phyloP scores from a whole-genome alignment of 257 asterid genomes.

The Mentha longifolia region DNA sequence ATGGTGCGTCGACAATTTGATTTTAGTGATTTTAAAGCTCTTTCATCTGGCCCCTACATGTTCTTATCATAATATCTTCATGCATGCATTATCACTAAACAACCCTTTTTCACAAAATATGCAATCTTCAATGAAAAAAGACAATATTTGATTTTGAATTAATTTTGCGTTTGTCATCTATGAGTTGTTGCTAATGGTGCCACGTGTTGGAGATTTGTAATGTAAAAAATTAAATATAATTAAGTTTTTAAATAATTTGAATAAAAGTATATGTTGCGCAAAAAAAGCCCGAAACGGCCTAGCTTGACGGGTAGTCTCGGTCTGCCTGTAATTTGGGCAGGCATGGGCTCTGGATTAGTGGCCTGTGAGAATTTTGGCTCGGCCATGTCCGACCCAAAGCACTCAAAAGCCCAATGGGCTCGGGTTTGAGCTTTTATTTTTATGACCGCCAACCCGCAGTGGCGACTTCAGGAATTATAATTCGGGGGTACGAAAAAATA shows the following conservation, averaged over 20 bases:
- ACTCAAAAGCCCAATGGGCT: too few species aligned
- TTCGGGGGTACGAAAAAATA: too few species aligned
- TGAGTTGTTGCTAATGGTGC: not conserved
- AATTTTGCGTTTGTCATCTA: not conserved
- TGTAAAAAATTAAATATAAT: not conserved
- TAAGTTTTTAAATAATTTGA: not conserved
- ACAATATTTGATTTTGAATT: not conserved
- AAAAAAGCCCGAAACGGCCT: too few species aligned
- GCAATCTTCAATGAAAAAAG: conserved; percentile 10
- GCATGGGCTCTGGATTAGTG: too few species aligned
- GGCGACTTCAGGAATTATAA: too few species aligned
- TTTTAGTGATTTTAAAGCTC: conserved; percentile 18
- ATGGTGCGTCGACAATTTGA: conserved; percentile 17
- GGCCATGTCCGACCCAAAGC: too few species aligned
- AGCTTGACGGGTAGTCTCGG: too few species aligned
- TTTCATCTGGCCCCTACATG: conserved; percentile 37
- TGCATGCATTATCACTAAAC: conserved; percentile 30
- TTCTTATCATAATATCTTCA: conserved; percentile 26
- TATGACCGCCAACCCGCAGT: too few species aligned
- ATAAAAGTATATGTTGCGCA: too few species aligned
- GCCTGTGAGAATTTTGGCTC: too few species aligned
- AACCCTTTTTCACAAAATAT: conserved; percentile 7
- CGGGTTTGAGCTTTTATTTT: too few species aligned
- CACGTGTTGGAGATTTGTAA: not conserved
- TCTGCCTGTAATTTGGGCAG: too few species aligned